Percentiles rank a stretch among this genome's conserved stretches.
phyloP scores from a whole-genome alignment of 2,329 filamentous ascomycete species.

The Pestalotiopsis sp. region DNA sequence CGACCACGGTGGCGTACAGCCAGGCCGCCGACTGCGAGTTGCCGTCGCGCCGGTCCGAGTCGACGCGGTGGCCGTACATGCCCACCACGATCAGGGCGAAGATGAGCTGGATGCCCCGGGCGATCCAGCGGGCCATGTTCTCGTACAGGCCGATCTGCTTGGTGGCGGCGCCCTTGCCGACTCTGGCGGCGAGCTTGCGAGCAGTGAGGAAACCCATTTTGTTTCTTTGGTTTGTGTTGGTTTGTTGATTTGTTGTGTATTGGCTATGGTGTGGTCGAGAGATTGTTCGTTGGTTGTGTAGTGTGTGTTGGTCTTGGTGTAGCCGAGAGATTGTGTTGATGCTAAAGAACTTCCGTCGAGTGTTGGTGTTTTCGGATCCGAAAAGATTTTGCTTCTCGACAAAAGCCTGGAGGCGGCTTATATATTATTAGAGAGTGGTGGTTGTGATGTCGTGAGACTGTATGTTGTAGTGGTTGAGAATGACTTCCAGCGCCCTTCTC shows the following conservation, averaged over 20 bases:
- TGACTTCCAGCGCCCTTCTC: constrained; percentile 8
- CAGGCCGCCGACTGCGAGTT: constrained; percentile 54
- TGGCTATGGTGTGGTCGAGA: background rate
- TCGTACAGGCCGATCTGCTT: constrained; percentile 47
- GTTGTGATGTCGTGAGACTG: background rate
- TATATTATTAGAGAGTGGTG: background rate
- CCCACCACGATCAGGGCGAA: constrained; percentile 68
- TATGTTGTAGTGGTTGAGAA: background rate
- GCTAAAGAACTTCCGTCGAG: too few species aligned
- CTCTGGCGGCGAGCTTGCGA: constrained; percentile 18
- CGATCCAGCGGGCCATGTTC: constrained; percentile 46
- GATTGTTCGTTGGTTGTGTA: background rate
- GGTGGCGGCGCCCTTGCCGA: constrained; percentile 42
- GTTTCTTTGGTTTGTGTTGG: background rate
- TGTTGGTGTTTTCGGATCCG: too few species aligned
- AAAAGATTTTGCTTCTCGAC: background rate
- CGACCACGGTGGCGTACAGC: constrained; percentile 64
- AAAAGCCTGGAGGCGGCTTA: background rate
- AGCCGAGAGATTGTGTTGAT: too few species aligned
- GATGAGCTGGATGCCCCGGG: constrained; percentile 69
- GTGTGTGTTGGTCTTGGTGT: background rate
- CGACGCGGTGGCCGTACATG: constrained; percentile 66
- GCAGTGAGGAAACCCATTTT: constrained; percentile 8
- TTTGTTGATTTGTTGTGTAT: background rate
- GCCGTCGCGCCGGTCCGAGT: constrained; percentile 37